phyloP scores from a whole-genome alignment of 1,284 basidiomycete genomes.

The Apiotrichum akiyoshidainum region DNA sequence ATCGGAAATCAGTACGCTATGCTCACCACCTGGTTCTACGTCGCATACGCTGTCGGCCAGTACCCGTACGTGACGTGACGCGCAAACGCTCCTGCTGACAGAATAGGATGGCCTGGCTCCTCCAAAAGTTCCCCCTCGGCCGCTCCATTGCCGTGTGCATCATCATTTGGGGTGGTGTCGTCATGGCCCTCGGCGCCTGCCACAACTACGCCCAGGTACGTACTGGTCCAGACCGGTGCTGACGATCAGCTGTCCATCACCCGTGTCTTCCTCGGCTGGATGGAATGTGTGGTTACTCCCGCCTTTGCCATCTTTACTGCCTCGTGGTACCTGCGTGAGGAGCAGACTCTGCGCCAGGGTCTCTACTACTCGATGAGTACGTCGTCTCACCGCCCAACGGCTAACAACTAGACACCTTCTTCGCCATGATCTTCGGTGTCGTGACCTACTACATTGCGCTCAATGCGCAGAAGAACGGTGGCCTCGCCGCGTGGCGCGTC shows the following conservation, averaged over 20 bases:
- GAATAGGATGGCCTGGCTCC: slow-evolving; percentile 28
- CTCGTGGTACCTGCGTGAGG: slow-evolving; percentile 34
- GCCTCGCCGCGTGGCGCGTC: slow-evolving; percentile 28
- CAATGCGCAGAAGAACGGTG: slow-evolving; percentile 21
- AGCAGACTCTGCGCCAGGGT: slow-evolving; percentile 26
- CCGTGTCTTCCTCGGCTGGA: slow-evolving; percentile 32
- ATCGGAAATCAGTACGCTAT: slow-evolving; percentile 28
- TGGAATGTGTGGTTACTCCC: slow-evolving; percentile 28
- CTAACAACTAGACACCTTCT: slow-evolving; percentile 5
- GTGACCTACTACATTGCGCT: slow-evolving; percentile 30
- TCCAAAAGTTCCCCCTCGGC: slow-evolving; percentile 30
- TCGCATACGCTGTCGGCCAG: neutral
- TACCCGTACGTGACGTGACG: no score
- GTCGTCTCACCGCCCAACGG: no score
- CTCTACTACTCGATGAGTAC: slow-evolving; percentile 30
- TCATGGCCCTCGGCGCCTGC: slow-evolving; percentile 26
- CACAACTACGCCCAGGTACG: slow-evolving; percentile 27
- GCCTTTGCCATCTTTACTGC: slow-evolving; percentile 20
- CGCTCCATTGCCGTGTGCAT: slow-evolving; percentile 18
- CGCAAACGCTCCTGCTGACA: slow-evolving; percentile 20
- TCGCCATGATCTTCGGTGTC: slow-evolving; percentile 15
- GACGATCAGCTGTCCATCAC: no score
- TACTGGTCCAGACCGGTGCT: no score
- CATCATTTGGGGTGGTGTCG: slow-evolving; percentile 29
- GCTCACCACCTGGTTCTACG: slow-evolving; percentile 14